phyloP scores from a whole-genome alignment of 2,329 filamentous ascomycete species.

The Cryphonectria radicalis region DNA sequence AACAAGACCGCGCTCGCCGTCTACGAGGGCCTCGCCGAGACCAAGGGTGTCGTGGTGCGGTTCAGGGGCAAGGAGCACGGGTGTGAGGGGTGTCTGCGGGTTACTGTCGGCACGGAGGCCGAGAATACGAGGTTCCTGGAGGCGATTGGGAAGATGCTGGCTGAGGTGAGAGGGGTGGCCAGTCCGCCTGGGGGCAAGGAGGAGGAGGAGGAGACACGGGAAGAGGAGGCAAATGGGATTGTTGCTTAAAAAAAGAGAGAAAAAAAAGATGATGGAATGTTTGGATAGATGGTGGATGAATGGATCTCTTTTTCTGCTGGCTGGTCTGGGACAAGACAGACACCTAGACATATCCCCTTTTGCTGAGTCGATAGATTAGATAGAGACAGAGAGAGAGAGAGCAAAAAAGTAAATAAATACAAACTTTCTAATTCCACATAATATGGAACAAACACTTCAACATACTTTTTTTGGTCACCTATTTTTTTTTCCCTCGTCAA shows the following conservation, averaged over 20 bases:
- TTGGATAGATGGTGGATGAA: not conserved
- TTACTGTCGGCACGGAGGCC: constrained; percentile 87
- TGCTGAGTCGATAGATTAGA: not conserved
- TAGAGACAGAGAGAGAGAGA: not conserved
- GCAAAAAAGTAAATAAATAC: not conserved
- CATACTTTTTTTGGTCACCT: not conserved
- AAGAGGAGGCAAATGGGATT: constrained; percentile 42
- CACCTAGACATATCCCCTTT: not conserved
- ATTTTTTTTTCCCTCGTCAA: not conserved
- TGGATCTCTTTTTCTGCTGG: not conserved
- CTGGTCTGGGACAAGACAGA: not conserved
- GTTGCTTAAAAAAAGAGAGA: constrained; percentile 36
- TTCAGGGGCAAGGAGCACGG: constrained; percentile 93
- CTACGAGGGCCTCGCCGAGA: constrained; percentile 84
- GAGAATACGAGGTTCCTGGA: constrained; percentile 81
- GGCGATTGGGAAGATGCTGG: constrained; percentile 61
- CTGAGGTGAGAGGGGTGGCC: constrained; percentile 46
- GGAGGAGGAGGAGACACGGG: constrained; percentile 46
- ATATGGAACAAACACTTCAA: not conserved
- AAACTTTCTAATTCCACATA: not conserved
- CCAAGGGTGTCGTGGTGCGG: constrained; percentile 85
- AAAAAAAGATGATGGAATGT: not conserved
- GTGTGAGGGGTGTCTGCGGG: constrained; percentile 84
- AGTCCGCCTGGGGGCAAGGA: constrained; percentile 39
- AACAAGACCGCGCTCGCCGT: constrained; percentile 78